Base-by-base conservation (phyloP, 1,284 basidiomycete species). In the Mycena sp. region DNA sequence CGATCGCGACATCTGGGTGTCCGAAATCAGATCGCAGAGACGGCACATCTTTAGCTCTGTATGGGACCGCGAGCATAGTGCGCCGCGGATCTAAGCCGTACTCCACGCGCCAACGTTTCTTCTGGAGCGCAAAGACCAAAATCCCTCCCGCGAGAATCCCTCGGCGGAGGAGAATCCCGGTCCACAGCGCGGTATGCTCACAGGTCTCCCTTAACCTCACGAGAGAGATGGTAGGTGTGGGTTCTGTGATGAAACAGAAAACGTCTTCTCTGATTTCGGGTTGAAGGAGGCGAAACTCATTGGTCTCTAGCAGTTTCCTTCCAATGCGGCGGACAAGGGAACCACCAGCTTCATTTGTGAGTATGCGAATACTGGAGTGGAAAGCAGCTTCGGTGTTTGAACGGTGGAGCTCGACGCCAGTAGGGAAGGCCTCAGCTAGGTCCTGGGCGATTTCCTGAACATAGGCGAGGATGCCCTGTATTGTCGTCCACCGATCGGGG, bases 51-150 rank as follows among this genome's bases (percentile, higher is more conserved):
- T 89, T 89, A 0, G 87, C 87, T 39, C 83, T 79, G 70, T 87
- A 89, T 1, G 87, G 87, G 0, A 89, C 87, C 0, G 87, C 87
- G 2, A 89, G 79, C 70, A 84, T 80, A 1, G 88, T 83, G 10
- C 88, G 84, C 9, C 50, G 70, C 1, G 73, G 76, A 65, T 86
- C 83, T 20, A 88, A 80, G 0, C 87, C 88, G 75, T 86, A 89
- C 72, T 89, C 85, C 16, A 89, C 87, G n/a, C 87, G 77, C 84
- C 86, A 89, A 25, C 86, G 80, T 65, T 82, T 83, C 37, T 86
- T 79, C 61, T 76, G 79, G 11, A 89, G 77, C 16, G 78, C 79
- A 72, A 84, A 83, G 10, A 79, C 57, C 3, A 89, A 78, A 7
- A 89, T 82, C 0, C 83, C 84, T 10, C 78, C 76, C 0, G 79